Evolutionary conservation across 2,329 filamentous ascomycete genomes (phyloP).

Genomic region (Microdochium trichocladiopsis): DNA sequence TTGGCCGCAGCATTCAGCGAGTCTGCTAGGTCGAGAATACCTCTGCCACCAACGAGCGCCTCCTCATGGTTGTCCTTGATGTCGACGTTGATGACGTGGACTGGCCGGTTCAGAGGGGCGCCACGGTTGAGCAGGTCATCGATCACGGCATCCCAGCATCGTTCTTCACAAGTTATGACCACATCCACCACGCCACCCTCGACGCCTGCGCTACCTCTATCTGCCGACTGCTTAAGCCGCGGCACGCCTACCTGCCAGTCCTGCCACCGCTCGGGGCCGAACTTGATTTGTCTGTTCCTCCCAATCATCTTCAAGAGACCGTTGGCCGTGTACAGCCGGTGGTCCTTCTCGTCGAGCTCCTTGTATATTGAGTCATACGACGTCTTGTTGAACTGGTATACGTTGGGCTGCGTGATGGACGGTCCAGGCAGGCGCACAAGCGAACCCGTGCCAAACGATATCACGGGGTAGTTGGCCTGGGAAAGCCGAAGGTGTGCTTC

Average conservation of each 20-base stretch:
- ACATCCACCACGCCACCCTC: conserved; percentile 89
- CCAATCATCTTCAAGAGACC: conserved; percentile 94
- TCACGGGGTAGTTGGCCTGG: conserved; percentile 82
- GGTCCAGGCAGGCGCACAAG: conserved; percentile 90
- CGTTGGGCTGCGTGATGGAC: conserved; percentile 86
- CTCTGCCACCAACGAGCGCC: conserved; percentile 80
- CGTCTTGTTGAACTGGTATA: conserved; percentile 96
- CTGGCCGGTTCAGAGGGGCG: conserved; percentile 79
- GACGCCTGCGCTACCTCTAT: conserved; percentile 72
- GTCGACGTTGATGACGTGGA: conserved; percentile 97
- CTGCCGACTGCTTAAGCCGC: conserved; percentile 65
- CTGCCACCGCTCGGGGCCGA: conserved; percentile 94
- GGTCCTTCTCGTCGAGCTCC: conserved; percentile 80
- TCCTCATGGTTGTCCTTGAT: conserved; percentile 99
- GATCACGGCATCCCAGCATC: conserved; percentile 96
- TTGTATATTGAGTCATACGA: conserved; percentile 94
- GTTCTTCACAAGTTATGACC: conserved; percentile 94
- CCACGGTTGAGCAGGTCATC: conserved; percentile 87
- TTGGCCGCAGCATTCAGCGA: conserved; percentile 73
- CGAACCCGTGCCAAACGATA: conserved; percentile 94
- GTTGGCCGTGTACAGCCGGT: conserved; percentile 81
- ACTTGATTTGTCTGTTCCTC: conserved; percentile 86
- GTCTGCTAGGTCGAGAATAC: conserved; percentile 86
- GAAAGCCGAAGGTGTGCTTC: conserved; percentile 95
- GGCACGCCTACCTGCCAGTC: conserved; percentile 91